Evolutionary conservation across 2,329 filamentous ascomycete species (phyloP), one percentile per base, ranked within the genome.

Genomic region (Rasamsonia emersonii): DNA sequence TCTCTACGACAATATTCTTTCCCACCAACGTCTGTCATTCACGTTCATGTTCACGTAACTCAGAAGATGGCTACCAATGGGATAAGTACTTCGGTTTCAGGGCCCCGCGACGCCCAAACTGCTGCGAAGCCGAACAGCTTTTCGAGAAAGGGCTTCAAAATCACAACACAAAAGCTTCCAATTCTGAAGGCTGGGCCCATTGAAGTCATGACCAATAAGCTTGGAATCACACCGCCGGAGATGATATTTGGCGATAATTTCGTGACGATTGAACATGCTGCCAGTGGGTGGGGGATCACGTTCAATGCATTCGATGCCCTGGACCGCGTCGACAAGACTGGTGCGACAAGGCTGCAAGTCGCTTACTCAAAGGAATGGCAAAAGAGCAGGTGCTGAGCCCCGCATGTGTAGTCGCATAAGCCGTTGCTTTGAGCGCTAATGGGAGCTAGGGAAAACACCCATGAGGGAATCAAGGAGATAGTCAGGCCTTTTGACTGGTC

Each of bases 171-270:
- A 54, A 95, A 95, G 67, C 78, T 91, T 30, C 91, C 91, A 41
- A 98, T 98, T 58, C 82, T 93, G 47, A 95, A 94, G 60, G 78
- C 88, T 27, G 82, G 74, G 4, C 83, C 86, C 30, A 96, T 98
- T 53, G 86, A 94, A 53, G 75, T 75, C 21, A 84, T 98, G 76
- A 79, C 79, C 24, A 69, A 71, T 36, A 76, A 74, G 41, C 71
- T 98, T 33, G 79, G 79, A 18, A 95, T 98, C 53, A 78, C 89
- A 11, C 77, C 89, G 24, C 91, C 91, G 6, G 91, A 98, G 65
- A 98, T 98, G 91, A 98, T 98, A 44, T 98, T 98, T 54, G 91
- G 91, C 40, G 88, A 98, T 67, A 98, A 98, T 59, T 67, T 82
- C 36, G 79, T 93, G 24, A 65, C 75, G 5, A 71, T 98, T 38